Conservation (phyloP, 495 filamentous ascomycete species). For the Penicillium roqueforti region DNA sequence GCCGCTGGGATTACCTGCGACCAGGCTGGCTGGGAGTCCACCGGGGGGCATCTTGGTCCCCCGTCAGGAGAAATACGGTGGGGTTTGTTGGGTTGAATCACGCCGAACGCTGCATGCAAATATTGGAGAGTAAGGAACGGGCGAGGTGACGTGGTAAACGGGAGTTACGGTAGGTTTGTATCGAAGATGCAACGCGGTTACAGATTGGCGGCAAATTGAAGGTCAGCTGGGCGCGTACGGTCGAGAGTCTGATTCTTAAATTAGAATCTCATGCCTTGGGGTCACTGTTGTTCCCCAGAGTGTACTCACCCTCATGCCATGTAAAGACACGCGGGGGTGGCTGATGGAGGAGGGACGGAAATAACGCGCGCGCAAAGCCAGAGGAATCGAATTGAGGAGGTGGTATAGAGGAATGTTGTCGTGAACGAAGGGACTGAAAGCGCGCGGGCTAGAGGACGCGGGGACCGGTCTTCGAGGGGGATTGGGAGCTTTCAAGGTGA, state of each 20-base stretch:
- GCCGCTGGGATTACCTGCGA: slow-evolving; percentile 44
- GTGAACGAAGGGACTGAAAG: slow-evolving; percentile 5
- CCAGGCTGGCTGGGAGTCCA: slow-evolving; percentile 47
- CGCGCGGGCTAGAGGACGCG: slow-evolving; percentile 21
- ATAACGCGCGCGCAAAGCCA: slow-evolving; percentile 5
- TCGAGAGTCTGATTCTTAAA: slow-evolving; percentile 1
- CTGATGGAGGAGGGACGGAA: background rate
- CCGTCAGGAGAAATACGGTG: slow-evolving; percentile 19
- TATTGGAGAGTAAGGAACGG: slow-evolving; percentile 3
- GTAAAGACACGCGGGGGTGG: slow-evolving; percentile 12
- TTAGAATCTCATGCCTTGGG: slow-evolving; percentile 5
- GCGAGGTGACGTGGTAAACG: background rate
- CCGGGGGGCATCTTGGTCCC: slow-evolving; percentile 44
- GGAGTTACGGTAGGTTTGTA: background rate
- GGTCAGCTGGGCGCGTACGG: slow-evolving; percentile 11
- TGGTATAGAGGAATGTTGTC: slow-evolving; percentile 4
- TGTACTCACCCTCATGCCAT: slow-evolving; percentile 26
- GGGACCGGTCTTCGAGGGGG: slow-evolving; percentile 13
- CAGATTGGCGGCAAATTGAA: background rate
- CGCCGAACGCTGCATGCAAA: slow-evolving; percentile 21
- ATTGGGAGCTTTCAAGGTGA: slow-evolving; percentile 15
- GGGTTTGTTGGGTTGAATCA: slow-evolving; percentile 11
- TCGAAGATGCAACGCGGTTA: background rate
- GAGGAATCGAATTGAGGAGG: background rate
- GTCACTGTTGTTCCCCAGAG: slow-evolving; percentile 1